These are phyloP conservation scores for Pseudocercospora musae DNA, from an alignment of 2,329 filamentous ascomycete species.

Conservation along the genomic window DNA sequence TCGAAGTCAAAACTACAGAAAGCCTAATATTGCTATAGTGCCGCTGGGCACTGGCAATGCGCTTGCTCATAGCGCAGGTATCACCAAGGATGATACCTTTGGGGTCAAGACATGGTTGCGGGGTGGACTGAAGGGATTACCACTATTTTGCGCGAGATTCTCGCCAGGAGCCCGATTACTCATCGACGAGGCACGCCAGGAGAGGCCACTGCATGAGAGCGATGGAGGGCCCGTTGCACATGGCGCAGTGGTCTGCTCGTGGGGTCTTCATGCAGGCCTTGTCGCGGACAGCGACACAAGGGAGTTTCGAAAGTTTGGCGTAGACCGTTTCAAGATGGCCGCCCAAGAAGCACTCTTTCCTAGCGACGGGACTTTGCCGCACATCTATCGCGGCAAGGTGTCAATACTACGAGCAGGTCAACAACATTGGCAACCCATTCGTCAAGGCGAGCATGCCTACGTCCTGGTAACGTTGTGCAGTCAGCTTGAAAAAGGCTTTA, in stretches of 20 bases:
- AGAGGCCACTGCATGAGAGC: slow-evolving; percentile 36
- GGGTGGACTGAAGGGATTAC: slow-evolving; percentile 38
- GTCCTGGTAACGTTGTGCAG: slow-evolving; percentile 73
- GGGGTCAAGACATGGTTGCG: slow-evolving; percentile 41
- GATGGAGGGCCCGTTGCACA: slow-evolving; percentile 44
- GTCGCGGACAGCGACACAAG: slow-evolving; percentile 88
- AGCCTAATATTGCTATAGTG: slow-evolving; percentile 55
- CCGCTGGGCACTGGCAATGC: slow-evolving; percentile 49
- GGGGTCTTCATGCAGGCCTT: slow-evolving; percentile 83
- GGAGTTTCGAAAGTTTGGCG: slow-evolving; percentile 73
- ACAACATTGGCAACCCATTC: slow-evolving; percentile 35
- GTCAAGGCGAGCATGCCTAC: slow-evolving; percentile 63
- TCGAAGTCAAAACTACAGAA: slow-evolving; percentile 48
- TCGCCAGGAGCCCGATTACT: slow-evolving; percentile 45
- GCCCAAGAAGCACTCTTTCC: slow-evolving; percentile 70
- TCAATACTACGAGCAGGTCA: slow-evolving; percentile 37
- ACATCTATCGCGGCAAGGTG: slow-evolving; percentile 56
- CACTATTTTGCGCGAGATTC: slow-evolving; percentile 45
- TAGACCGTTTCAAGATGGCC: slow-evolving; percentile 78
- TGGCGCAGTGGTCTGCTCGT: slow-evolving; percentile 82
- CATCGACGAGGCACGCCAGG: slow-evolving; percentile 44
- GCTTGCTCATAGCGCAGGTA: slow-evolving; percentile 45
- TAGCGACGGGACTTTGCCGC: slow-evolving; percentile 50
- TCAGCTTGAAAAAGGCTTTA: slow-evolving; percentile 76
- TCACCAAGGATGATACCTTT: slow-evolving; percentile 39